These are phyloP conservation scores for Przewalskia tangutica DNA, from an alignment of 257 asterid genomes.

Conservation along the genomic window DNA sequence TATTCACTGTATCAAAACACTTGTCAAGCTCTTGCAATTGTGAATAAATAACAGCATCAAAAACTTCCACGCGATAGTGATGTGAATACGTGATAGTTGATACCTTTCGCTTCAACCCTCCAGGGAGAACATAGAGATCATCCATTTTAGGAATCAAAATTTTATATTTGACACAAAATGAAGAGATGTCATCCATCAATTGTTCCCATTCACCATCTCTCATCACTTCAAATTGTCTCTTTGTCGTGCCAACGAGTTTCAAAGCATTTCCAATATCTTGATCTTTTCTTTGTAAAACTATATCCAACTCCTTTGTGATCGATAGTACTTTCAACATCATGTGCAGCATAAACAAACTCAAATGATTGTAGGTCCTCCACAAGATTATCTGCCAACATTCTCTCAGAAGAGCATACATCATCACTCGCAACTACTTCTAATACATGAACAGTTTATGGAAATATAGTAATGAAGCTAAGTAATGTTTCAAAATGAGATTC, in stretches of 20 bases:
- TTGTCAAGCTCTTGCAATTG: neutral
- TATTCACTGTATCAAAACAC: neutral
- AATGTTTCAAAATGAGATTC: neutral
- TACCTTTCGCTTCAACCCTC: neutral
- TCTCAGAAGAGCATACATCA: neutral
- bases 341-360: neutral
- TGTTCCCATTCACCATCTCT: neutral
- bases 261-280: neutral
- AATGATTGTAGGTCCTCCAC: neutral
- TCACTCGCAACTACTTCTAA: neutral
- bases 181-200: neutral
- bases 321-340: neutral
- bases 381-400: neutral
- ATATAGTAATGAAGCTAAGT: neutral
- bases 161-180: neutral
- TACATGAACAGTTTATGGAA: neutral
- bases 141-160: conserved; percentile 2
- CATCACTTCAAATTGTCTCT: neutral
- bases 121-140: neutral
- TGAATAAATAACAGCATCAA: neutral
- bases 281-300: neutral
- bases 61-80: neutral
- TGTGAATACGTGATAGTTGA: neutral
- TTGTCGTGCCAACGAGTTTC: neutral
- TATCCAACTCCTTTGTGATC: neutral